Evolutionary conservation across 2,329 filamentous ascomycete species (phyloP).

Genomic region (Cytospora mali): DNA sequence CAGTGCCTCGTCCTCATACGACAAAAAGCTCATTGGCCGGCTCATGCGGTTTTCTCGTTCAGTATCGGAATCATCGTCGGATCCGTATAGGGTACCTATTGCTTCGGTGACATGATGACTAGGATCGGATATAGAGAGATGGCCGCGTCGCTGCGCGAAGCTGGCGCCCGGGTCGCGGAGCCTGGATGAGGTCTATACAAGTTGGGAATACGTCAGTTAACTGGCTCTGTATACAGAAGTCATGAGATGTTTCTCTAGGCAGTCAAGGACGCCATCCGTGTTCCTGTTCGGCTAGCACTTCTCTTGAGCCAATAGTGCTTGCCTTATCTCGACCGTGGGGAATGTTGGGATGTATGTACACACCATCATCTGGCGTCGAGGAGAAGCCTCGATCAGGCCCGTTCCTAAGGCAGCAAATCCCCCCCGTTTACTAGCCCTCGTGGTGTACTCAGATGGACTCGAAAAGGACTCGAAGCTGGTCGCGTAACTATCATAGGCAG

Average conservation of each 20-base stretch:
- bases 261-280: neutral
- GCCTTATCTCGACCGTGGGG: neutral
- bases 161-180: conserved; percentile 59
- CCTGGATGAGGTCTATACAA: conserved; percentile 58
- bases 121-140: conserved; percentile 78
- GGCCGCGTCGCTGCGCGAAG: conserved; percentile 61
- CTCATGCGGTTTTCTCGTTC: conserved; percentile 51
- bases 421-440: conserved; percentile 31
- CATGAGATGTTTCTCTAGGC: neutral
- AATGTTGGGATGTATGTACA: conserved; percentile 43
- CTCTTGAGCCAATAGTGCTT: conserved; percentile 1
- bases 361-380: conserved; percentile 53
- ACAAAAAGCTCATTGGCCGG: conserved; percentile 76
- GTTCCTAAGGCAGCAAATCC: conserved; percentile 31
- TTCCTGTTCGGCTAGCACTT: neutral
- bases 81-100: conserved; percentile 87
- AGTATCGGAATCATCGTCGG: conserved; percentile 62
- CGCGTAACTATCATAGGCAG: conserved; percentile 22
- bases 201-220: conserved; percentile 21
- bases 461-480: conserved; percentile 14
- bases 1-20: conserved; percentile 56
- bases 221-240: conserved; percentile 16
- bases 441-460: conserved; percentile 16
- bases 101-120: conserved; percentile 94
- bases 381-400: conserved; percentile 40